Base-by-base conservation (phyloP, 2,329 filamentous ascomycete species). In the Penicillium sp. region DNA sequence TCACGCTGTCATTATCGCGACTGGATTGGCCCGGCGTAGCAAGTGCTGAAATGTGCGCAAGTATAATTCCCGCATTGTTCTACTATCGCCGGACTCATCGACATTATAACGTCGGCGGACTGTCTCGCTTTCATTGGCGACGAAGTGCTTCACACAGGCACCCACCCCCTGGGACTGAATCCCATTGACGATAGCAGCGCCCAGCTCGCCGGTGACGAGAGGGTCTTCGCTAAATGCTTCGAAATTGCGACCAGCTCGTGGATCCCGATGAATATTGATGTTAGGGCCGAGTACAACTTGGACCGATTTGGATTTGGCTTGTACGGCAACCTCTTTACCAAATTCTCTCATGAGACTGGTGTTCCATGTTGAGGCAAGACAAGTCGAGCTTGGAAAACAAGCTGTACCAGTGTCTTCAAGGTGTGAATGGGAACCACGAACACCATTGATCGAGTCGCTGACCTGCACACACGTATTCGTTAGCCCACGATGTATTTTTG, bases 131-230 rank as follows among this genome's bases (percentile, higher is more conserved):
- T 68, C 66, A 42, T 68, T 67, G 25, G 48, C 58, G 13, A 59
- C 58, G 43, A 62, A 68, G 43, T 68, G 66, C 52, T 68, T 68
- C 25, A 63, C 52, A 22, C 57, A 58, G 13, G 66, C 59, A 25
- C 33, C 59, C 14, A 67, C 60, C 4, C 62, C 63, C 38, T 63
- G 45, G 19, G 87, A 85, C 52, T 69, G 65, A 19, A 68, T 48
- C 0, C 67, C 65, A 6, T 56, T 26, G 13, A 69, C 57, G 16
- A 60, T 46, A n/a, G 42, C 49, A 4, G 55, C 55, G 6, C 60
- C 60, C 7, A 68, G 33, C 13, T 55, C 22, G 1, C 65, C 65
- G n/a, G 60, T 45, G 1, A 69, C 55, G 7, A 66, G 14, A 22
- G 67, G 67, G 42, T 69, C 65, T 51, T 69, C 67, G 11, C 58